These are phyloP conservation scores for Hyphodiscus hymeniophilus DNA, from an alignment of 495 filamentous ascomycete species.

Conservation along the genomic window DNA sequence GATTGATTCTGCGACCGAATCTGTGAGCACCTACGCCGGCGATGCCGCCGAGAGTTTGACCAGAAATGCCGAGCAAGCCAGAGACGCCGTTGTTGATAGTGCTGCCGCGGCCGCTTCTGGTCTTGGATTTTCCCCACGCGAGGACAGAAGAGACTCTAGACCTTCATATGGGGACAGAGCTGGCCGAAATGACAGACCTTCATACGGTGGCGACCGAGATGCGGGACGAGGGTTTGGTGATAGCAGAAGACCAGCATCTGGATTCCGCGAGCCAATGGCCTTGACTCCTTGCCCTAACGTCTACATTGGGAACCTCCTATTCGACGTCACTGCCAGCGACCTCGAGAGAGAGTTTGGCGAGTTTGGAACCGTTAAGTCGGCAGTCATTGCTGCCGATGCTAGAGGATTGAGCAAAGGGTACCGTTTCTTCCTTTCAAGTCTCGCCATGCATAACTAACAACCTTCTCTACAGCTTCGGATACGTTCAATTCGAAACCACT, in stretches of 20 bases:
- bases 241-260: no score
- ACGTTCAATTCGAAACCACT: constrained; percentile 54
- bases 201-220: constrained; percentile 3
- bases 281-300: constrained; percentile 34
- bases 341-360: constrained; percentile 56
- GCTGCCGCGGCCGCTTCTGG: constrained; percentile 2
- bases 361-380: constrained; percentile 51
- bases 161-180: background rate
- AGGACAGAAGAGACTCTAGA: background rate
- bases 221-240: no score
- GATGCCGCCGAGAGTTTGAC: constrained; percentile 1
- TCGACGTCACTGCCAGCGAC: constrained; percentile 68
- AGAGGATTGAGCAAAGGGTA: constrained; percentile 86
- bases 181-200: background rate
- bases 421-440: constrained; percentile 24
- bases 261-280: background rate
- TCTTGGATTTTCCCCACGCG: background rate
- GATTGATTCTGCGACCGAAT: constrained; percentile 9
- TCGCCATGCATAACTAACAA: background rate
- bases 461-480: constrained; percentile 40
- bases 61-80: background rate
- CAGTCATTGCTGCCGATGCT: constrained; percentile 55
- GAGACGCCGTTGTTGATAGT: background rate
- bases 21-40: background rate
- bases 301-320: constrained; percentile 83